Percentiles rank a stretch among this genome's conserved stretches.
phyloP scores from a whole-genome alignment of 345 rosid species.

The Angophora floribunda region DNA sequence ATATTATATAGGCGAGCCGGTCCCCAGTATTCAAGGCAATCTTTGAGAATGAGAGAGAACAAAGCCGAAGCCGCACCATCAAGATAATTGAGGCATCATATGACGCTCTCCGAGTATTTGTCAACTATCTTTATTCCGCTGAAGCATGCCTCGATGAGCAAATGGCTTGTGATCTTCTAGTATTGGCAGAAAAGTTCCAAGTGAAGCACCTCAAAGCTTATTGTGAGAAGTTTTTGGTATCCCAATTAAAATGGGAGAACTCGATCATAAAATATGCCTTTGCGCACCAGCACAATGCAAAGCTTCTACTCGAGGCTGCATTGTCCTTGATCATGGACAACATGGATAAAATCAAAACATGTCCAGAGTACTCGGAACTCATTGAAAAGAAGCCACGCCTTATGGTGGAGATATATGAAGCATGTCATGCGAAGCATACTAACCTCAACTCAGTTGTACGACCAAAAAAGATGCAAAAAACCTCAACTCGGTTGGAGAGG shows the following conservation, averaged over 20 bases:
- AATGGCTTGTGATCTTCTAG: constrained; percentile 70
- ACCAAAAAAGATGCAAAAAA: too few relatives aligned
- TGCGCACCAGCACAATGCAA: constrained; percentile 79
- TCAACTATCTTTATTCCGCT: constrained; percentile 67
- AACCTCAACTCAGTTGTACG: too few relatives aligned
- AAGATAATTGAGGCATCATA: constrained; percentile 58
- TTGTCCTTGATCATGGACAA: constrained; percentile 53
- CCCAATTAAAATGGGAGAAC: constrained; percentile 73
- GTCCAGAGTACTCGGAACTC: constrained; percentile 54
- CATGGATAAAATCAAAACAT: constrained; percentile 67
- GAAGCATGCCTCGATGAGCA: constrained; percentile 74
- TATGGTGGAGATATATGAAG: constrained; percentile 26
- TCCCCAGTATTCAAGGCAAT: constrained; percentile 85
- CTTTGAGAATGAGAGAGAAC: constrained; percentile 85
- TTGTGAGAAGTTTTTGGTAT: constrained; percentile 3
- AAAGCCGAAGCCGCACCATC: constrained; percentile 72
- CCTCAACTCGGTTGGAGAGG: too few relatives aligned
- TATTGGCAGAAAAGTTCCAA: constrained; percentile 74
- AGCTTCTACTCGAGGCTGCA: constrained; percentile 53
- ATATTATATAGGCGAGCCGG: constrained; percentile 33
- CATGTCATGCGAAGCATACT: too few relatives aligned
- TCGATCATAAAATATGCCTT: constrained; percentile 65
- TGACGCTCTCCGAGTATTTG: constrained; percentile 55
- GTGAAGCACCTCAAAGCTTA: constrained; percentile 69
- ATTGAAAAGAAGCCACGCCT: constrained; percentile 71